phyloP scores from a whole-genome alignment of 176 grass and related monocot species.

The Urochloa ruziziensis region DNA sequence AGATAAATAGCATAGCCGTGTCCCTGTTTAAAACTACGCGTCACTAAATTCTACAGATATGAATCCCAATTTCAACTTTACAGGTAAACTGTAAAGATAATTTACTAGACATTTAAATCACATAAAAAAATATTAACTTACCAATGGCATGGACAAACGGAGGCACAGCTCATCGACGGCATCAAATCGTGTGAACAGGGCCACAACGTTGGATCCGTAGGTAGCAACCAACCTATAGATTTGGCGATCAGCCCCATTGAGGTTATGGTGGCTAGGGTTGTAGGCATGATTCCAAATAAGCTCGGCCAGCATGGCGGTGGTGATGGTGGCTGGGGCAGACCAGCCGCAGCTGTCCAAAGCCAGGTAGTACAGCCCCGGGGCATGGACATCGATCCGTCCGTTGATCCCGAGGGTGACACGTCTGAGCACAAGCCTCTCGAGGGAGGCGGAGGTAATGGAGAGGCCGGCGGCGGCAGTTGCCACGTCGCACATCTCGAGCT shows the following conservation, averaged over 20 bases:
- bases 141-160: not conserved
- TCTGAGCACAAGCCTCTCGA: not conserved
- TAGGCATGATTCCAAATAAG: not conserved
- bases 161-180: not conserved
- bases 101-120: not conserved
- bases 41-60: not conserved
- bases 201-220: not conserved
- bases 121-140: not conserved
- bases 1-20: not conserved
- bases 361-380: not conserved
- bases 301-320: not conserved
- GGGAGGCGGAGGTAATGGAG: not conserved
- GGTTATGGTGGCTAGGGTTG: not conserved
- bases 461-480: rapidly evolving
- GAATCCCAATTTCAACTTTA: not conserved
- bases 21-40: not conserved
- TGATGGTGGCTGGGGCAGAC: not conserved
- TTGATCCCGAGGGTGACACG: not conserved
- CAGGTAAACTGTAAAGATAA: not conserved
- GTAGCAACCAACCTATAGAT: not conserved
- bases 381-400: not conserved
- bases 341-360: not conserved
- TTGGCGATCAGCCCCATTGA: not conserved
- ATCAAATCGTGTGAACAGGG: not conserved
- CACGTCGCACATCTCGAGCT: not conserved